These are phyloP conservation scores for Casaregolazyma suthepensis DNA, from an alignment of 1,139 yeast species.

Conservation along the genomic window DNA sequence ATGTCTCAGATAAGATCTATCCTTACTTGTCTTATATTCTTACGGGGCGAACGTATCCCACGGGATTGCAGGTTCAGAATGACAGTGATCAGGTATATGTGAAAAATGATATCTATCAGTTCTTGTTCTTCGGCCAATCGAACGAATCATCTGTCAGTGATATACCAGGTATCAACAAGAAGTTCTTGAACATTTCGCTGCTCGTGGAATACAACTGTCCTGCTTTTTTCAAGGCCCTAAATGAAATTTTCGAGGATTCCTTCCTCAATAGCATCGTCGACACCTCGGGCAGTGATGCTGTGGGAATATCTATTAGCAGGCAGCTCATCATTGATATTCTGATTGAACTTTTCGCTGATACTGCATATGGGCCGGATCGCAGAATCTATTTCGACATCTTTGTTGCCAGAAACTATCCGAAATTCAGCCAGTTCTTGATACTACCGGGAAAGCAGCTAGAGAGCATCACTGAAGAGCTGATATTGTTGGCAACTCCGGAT, in stretches of 20 bases:
- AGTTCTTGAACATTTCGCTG: slow-evolving; percentile 54
- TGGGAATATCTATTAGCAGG: slow-evolving; percentile 39
- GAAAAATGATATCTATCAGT: slow-evolving; percentile 44
- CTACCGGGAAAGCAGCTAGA: slow-evolving; percentile 55
- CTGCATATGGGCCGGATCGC: slow-evolving; percentile 29
- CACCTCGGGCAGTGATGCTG: slow-evolving; percentile 10
- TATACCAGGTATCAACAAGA: slow-evolving; percentile 12
- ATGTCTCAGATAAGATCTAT: slow-evolving; percentile 39
- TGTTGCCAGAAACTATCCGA: slow-evolving; percentile 69
- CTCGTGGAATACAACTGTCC: slow-evolving; percentile 49
- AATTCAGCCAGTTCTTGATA: slow-evolving; percentile 70
- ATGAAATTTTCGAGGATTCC: slow-evolving; percentile 75
- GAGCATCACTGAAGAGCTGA: slow-evolving; percentile 45
- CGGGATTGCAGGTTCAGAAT: slow-evolving; percentile 44
- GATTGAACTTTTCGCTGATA: slow-evolving; percentile 41
- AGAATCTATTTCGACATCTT: slow-evolving; percentile 52
- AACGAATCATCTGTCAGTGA: slow-evolving; percentile 41
- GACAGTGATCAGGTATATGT: slow-evolving; percentile 31
- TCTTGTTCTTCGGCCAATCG: slow-evolving; percentile 50
- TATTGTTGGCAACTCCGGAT: slow-evolving; percentile 37
- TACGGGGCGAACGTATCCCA: slow-evolving; percentile 75
- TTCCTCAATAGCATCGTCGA: slow-evolving; percentile 42
- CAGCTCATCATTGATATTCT: slow-evolving; percentile 65
- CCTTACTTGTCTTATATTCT: slow-evolving; percentile 62
- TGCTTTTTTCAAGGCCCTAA: slow-evolving; percentile 56